Evolutionary conservation across 2,329 filamentous ascomycete species (phyloP).

Genomic region (Pyrenochaeta sp.): DNA sequence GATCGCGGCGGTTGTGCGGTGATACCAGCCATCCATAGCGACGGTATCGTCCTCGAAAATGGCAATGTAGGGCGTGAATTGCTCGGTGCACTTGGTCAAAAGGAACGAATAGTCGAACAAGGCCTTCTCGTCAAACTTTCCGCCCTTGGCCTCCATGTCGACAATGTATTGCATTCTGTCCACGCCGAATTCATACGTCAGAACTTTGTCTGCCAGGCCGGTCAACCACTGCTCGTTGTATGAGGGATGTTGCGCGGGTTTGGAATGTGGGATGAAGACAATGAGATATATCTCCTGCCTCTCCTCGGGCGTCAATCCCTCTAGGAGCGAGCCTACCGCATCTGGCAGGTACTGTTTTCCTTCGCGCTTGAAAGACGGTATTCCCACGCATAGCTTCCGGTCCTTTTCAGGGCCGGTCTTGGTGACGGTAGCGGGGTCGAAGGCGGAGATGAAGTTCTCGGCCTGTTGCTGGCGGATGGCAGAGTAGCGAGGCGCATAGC

Average conservation of each 20-base stretch:
- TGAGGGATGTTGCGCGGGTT: constrained; percentile 51
- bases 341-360: constrained; percentile 51
- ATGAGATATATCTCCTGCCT: constrained; percentile 52
- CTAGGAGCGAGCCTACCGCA: constrained; percentile 55
- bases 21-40: constrained; percentile 58
- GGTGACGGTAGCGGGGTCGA: constrained; percentile 24
- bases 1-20: constrained; percentile 49
- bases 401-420: constrained; percentile 23
- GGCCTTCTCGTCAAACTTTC: constrained; percentile 49
- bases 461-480: constrained; percentile 39
- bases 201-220: constrained; percentile 50
- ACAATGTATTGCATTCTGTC: constrained; percentile 45
- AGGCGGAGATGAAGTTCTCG: constrained; percentile 31
- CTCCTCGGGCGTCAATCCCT: constrained; percentile 52
- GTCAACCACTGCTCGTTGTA: constrained; percentile 53
- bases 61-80: constrained; percentile 50
- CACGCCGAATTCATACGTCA: constrained; percentile 49
- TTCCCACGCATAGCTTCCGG: constrained; percentile 52
- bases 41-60: constrained; percentile 59
- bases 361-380: constrained; percentile 52
- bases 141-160: constrained; percentile 37
- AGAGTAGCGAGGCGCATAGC: constrained; percentile 44
- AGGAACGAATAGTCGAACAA: constrained; percentile 56
- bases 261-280: constrained; percentile 55
- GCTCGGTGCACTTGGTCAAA: constrained; percentile 49